These are phyloP conservation scores for Phoma sp. DNA, from an alignment of 2,329 filamentous ascomycete species.

Conservation along the genomic window DNA sequence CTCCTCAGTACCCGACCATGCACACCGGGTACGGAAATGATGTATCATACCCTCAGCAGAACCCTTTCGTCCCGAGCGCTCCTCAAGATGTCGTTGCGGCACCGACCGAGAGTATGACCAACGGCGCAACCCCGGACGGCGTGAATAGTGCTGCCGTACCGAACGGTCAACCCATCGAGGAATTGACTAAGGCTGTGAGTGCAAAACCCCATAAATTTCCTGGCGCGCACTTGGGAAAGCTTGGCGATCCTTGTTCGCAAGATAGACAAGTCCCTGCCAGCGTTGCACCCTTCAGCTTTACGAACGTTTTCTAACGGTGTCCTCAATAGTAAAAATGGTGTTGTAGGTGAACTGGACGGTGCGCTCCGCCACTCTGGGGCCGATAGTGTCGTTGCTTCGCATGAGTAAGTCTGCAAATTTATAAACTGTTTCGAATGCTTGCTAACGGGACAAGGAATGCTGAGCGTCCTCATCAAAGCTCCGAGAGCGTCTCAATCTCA, in stretches of 20 bases:
- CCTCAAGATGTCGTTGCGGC: conserved; percentile 20
- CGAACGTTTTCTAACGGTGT: conserved; percentile 63
- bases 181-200: conserved; percentile 43
- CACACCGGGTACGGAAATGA: conserved; percentile 32
- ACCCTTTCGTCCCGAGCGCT: conserved; percentile 35
- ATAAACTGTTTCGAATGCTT: background rate
- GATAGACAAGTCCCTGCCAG: conserved; percentile 42
- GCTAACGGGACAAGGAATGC: conserved; percentile 23
- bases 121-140: conserved; percentile 29
- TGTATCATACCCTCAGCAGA: conserved; percentile 34
- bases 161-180: conserved; percentile 38
- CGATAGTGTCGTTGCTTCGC: conserved; percentile 44
- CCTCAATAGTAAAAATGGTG: conserved; percentile 58
- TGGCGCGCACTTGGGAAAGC: conserved; percentile 58
- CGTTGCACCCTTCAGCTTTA: conserved; percentile 37
- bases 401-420: conserved; percentile 36
- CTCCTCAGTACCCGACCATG: conserved; percentile 39
- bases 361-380: conserved; percentile 45
- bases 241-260: conserved; percentile 61
- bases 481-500: conserved; percentile 28
- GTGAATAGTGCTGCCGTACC: conserved; percentile 27
- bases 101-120: conserved; percentile 25
- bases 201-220: conserved; percentile 56
- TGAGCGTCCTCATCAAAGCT: conserved; percentile 26
- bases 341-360: conserved; percentile 57